phyloP scores from a whole-genome alignment of 1,284 basidiomycete genomes.

The Tylopilus sp. region DNA sequence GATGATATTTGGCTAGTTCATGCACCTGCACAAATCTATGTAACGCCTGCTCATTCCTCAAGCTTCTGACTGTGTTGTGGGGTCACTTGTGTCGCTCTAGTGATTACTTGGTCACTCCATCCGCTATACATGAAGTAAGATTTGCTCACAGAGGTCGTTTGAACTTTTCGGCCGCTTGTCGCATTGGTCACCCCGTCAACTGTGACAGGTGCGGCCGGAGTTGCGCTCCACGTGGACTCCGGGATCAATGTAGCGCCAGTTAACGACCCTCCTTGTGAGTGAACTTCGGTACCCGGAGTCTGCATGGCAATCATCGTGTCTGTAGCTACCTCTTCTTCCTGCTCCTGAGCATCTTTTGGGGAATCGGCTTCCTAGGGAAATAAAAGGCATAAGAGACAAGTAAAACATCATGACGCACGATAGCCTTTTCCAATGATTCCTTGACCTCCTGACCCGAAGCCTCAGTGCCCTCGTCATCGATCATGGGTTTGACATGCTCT shows the following conservation, averaged over 20 bases:
- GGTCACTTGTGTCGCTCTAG: conserved; percentile 2
- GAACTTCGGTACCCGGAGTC: background rate
- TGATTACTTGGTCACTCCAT: conserved; percentile 9
- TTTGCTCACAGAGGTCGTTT: conserved; percentile 16
- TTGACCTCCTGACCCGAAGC: conserved; percentile 35
- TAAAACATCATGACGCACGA: conserved; percentile 26
- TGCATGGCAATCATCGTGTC: conserved; percentile 1
- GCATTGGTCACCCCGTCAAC: background rate
- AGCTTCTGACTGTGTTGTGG: conserved; percentile 4
- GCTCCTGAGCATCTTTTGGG: conserved; percentile 30
- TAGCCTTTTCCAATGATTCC: conserved; percentile 33
- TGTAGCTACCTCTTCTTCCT: conserved; percentile 21
- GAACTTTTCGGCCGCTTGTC: conserved; percentile 6
- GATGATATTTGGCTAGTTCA: conserved; percentile 1
- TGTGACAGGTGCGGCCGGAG: background rate
- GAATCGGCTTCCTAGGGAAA: conserved; percentile 29
- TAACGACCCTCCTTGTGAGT: background rate
- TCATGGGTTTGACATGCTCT: conserved; percentile 14
- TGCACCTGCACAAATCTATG: conserved; percentile 7
- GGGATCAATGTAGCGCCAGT: background rate
- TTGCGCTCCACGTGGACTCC: conserved; percentile 5
- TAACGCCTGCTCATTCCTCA: background rate
- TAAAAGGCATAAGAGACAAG: conserved; percentile 2
- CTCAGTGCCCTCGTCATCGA: conserved; percentile 34
- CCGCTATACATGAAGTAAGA: background rate